Percentiles rank a stretch among this genome's conserved stretches.
Conservation (phyloP, 768 basidiomycete genomes). For the Clavulina sp. region DNA sequence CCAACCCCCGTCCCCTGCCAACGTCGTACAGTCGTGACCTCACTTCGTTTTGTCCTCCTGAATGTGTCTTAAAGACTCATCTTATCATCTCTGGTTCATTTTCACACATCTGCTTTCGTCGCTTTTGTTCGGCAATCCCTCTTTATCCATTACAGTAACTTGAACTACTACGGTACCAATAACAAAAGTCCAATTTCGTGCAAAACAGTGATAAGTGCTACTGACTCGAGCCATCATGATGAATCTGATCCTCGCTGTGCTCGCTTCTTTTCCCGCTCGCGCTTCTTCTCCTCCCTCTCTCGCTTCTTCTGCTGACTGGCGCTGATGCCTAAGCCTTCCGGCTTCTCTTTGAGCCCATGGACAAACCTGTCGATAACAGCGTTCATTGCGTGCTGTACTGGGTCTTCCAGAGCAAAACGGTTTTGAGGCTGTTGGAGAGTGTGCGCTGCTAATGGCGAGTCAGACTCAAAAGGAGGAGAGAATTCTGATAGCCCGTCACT, state of each 20-base stretch:
- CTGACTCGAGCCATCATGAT: no score
- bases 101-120: neutral
- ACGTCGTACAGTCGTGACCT: no score
- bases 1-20: no score
- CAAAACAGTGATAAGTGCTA: no score
- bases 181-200: no score
- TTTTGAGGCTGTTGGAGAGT: neutral
- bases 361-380: neutral
- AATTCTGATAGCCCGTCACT: neutral
- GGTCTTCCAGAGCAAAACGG: neutral
- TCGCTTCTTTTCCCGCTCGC: conserved; percentile 3
- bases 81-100: neutral
- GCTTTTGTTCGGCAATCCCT: neutral
- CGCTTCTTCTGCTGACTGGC: conserved; percentile 8
- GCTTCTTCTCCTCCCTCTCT: conserved; percentile 9
- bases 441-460: neutral
- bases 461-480: no score
- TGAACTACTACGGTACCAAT: neutral
- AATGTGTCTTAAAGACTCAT: no score
- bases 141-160: neutral
- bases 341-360: conserved; percentile 5
- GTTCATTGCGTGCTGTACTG: neutral
- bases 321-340: conserved; percentile 7
- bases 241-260: no score
- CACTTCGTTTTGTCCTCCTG: no score